Evolutionary conservation across 345 rosid species (phyloP), one percentile per base, ranked within the genome.

Genomic region (Barbarea vulgaris): DNA sequence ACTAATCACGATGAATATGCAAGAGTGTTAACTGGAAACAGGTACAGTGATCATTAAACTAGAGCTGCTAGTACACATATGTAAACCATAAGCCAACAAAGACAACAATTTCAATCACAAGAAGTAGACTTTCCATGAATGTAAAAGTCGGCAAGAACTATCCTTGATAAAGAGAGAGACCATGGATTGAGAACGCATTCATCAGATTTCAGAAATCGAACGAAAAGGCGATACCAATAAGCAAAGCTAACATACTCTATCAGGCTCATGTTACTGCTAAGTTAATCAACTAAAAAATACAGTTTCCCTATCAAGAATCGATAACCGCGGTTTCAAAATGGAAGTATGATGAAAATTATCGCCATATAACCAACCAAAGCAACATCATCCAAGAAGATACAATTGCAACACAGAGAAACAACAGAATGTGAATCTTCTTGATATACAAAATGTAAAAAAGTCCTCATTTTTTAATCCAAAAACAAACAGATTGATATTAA

Each of bases 41-140:
- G n/a, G 46, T 41, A 1, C 0, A 13, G n/a, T 41, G n/a, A 12
- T 3, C 25, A 28, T 46, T 5, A 27, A 42, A 37, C 27, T 54
- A 55, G 22, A 69, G 21, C 65, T 58, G 33, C 46, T 30, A 46
- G 14, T 7, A n/a, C n/a, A 58, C n/a, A n/a, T n/a, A n/a, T 24
- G 37, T 15, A 44, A 42, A 59, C 50, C 57, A 69, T 69, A 54
- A n/a, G 14, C 57, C 48, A 44, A 57, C 27, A 41, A 17, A 24
- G 30, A 47, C 44, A 42, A 21, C 3, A 71, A 48, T 58, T 31
- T 17, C 4, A 60, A 60, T 48, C 28, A 48, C 11, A 50, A 12
- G 41, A 50, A 12, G 41, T 37, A 51, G 21, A 19, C 6, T 50
- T 27, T 60, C 39, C 3, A 60, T 34, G 25, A 25, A 47, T 56